Conservation (phyloP, 371 early-diverging fungal species). For the Mortierella sp. region DNA sequence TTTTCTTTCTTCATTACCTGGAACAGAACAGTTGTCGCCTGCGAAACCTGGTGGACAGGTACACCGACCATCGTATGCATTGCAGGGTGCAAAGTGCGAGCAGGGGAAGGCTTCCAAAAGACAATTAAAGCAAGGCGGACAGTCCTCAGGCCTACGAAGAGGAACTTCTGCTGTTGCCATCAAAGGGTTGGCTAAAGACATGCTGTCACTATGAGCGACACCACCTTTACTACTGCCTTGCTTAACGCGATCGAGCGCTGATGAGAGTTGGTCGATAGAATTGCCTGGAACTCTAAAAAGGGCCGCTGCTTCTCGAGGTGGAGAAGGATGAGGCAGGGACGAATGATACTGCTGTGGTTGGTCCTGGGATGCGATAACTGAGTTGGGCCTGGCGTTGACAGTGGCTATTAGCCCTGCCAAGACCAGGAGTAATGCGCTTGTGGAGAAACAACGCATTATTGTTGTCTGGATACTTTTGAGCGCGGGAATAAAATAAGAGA, state of each 20-base stretch:
- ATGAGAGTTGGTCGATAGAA: not conserved
- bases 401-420: not conserved
- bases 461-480: too few relatives aligned
- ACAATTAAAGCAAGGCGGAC: constrained; percentile 92
- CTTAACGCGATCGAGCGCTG: constrained; percentile 5
- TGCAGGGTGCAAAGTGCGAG: constrained; percentile 86
- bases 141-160: constrained; percentile 60
- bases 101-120: constrained; percentile 81
- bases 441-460: not conserved
- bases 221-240: not conserved
- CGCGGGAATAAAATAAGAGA: not conserved
- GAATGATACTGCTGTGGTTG: not conserved
- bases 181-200: constrained; percentile 42
- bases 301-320: not conserved
- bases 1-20: constrained; percentile 71
- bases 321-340: not conserved
- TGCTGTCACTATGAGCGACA: not conserved
- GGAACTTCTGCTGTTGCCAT: constrained; percentile 10
- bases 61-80: constrained; percentile 85
- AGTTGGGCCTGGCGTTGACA: not conserved
- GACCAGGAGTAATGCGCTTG: constrained; percentile 5
- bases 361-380: not conserved
- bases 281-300: constrained; percentile 6
- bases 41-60: constrained; percentile 91
- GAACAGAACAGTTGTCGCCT: constrained; percentile 88